Base-by-base conservation (phyloP, 306 rosid genomes). In the Gastrolobium villosum region DNA sequence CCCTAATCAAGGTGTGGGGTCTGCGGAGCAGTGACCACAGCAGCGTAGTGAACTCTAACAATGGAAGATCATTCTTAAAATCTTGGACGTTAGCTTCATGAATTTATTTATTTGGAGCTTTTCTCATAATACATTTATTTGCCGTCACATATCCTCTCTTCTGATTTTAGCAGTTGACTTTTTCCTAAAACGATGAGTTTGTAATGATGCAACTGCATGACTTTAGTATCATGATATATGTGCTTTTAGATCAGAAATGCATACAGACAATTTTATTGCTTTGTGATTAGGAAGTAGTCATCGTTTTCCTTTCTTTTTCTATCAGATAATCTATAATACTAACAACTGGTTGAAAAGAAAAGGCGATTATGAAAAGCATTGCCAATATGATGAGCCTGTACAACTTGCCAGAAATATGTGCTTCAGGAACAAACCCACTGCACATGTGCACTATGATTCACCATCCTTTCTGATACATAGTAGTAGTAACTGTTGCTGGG, bases 201-300 rank as follows among this genome's bases (percentile, higher is more conserved):
- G 32, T 37, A 26, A 34, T 10, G 36, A 35, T 26, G 76, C 70
- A 63, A 46, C 34, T 70, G 69, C 44, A 40, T 45, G 70, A 15
- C 41, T 68, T 50, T 7, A 20, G 50, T 15, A 40, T 59, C 55
- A 69, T 79, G 60, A 5, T 13, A 59, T 45, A 13, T 41, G 63
- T 44, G 53, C 10, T 26, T 72, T 61, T 36, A 11, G 46, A 66
- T 48, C 55, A 49, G 10, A 36, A 31, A 35, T 35, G 52, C 74
- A 59, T 59, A 28, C 9, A 9, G 49, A 75, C 74, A 63, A 62
- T 44, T 45, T 63, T 53, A 76, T 41, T 76, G 62, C 69, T 49
- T 5, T 74, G 72, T 75, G 78, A 75, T 44, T 48, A 36, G 72
- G 70, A 67, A 59, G 72, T 54, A 70, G 35, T 62, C 37, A 70